A percentile compares a stretch with the other conserved stretches of the same genome.
These are phyloP conservation scores for Myxozyma mucilagina DNA, from an alignment of 805 yeast species.

Conservation along the genomic window DNA sequence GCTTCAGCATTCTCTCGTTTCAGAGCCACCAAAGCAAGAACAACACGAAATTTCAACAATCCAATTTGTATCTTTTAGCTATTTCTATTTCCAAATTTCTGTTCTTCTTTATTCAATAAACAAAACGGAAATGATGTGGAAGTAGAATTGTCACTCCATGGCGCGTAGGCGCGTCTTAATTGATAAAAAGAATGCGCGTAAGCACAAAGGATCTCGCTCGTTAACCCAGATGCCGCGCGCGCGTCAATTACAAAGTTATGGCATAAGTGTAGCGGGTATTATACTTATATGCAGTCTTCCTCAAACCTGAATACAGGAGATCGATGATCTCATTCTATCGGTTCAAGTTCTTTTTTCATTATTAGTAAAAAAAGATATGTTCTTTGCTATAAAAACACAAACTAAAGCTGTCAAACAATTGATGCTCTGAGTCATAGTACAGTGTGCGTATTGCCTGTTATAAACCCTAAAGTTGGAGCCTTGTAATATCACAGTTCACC, in stretches of 20 bases:
- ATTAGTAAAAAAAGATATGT: not conserved
- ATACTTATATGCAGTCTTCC: not conserved
- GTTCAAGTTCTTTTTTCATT: not conserved
- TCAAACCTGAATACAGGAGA: not conserved
- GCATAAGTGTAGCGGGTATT: not conserved
- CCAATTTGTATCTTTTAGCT: not conserved
- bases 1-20: conserved; percentile 10
- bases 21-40: not conserved
- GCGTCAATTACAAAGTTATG: not conserved
- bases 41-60: not conserved
- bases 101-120: not conserved
- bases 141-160: not conserved
- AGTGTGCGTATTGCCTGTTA: no score
- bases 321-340: not conserved
- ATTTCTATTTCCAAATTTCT: not conserved
- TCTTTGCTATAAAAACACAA: not conserved
- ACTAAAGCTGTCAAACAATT: not conserved
- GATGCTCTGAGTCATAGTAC: no score
- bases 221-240: not conserved
- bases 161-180: not conserved
- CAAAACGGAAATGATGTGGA: not conserved
- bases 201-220: not conserved
- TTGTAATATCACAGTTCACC: no score
- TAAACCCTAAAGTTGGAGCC: no score
- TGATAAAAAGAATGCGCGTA: not conserved